These are phyloP conservation scores for Scutellaria minor DNA, from an alignment of 257 asterid genomes.

Conservation along the genomic window DNA sequence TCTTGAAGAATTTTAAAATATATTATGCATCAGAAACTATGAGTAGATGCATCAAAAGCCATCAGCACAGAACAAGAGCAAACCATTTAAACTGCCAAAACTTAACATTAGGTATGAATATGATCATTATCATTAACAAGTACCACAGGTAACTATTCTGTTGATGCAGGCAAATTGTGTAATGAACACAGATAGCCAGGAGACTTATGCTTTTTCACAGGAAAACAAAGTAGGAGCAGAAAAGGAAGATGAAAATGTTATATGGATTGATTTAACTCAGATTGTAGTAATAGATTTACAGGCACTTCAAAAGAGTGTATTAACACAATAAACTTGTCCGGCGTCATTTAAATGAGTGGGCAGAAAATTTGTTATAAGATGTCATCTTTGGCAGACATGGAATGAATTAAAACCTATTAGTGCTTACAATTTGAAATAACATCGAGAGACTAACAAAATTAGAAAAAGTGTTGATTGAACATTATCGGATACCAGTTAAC, in stretches of 20 bases:
- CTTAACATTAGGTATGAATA: not conserved
- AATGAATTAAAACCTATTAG: not conserved
- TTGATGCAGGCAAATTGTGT: not conserved
- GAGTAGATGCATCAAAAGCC: not conserved
- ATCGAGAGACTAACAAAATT: not conserved
- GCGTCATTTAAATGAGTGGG: not conserved
- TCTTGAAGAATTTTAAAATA: not conserved
- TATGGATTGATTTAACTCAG: conserved; percentile 4
- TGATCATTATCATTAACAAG: not conserved
- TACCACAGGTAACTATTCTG: not conserved
- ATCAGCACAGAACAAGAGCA: conserved; percentile 16
- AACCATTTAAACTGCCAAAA: conserved; percentile 8
- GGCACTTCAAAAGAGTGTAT: not conserved
- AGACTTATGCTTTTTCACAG: not conserved
- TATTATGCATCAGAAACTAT: not conserved
- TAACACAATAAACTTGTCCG: not conserved
- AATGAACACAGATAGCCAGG: not conserved
- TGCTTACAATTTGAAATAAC: no score
- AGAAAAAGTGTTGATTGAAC: not conserved
- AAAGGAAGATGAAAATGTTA: not conserved
- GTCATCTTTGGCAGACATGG: not conserved
- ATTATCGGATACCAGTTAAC: not conserved
- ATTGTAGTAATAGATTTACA: not conserved
- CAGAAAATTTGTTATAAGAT: not conserved
- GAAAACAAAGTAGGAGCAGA: not conserved